These are phyloP conservation scores for Nothophytophthora sp. DNA, from an alignment of 352 stramenopile genomes.

Conservation along the genomic window DNA sequence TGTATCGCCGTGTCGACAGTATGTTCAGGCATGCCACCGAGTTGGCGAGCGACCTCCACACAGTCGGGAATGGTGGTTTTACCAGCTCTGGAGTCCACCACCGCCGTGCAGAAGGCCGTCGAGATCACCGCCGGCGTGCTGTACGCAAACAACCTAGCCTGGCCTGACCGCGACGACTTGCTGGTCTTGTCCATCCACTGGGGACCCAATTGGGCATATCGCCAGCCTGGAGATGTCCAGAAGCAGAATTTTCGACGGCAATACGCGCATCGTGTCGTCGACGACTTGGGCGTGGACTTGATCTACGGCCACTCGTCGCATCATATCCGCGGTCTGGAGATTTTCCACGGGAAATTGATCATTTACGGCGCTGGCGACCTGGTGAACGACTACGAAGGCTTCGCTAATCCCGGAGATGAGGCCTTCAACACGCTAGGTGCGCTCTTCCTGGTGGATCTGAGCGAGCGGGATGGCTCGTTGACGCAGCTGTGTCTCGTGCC, in stretches of 20 bases:
- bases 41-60: constrained; percentile 25
- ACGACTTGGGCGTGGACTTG: constrained; percentile 37
- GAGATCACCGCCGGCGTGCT: constrained; percentile 5
- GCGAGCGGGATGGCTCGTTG: constrained; percentile 13
- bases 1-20: constrained; percentile 30
- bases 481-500: constrained; percentile 29
- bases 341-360: constrained; percentile 46
- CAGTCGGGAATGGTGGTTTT: constrained; percentile 35
- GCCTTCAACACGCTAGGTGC: constrained; percentile 37
- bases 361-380: constrained; percentile 47
- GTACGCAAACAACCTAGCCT: constrained; percentile 12
- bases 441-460: constrained; percentile 35
- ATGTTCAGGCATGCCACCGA: constrained; percentile 29
- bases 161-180: constrained; percentile 15
- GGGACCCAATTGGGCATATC: constrained; percentile 42
- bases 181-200: constrained; percentile 43
- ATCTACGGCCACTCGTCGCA: constrained; percentile 53
- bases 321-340: constrained; percentile 43
- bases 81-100: constrained; percentile 10
- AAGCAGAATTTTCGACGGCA: constrained; percentile 20
- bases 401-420: constrained; percentile 34
- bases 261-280: constrained; percentile 36
- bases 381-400: constrained; percentile 56
- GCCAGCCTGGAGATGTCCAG: constrained; percentile 15
- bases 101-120: constrained; percentile 2